Evolutionary conservation across 768 basidiomycete species (phyloP), one percentile per base, ranked within the genome.

Genomic region (Dacryopinax primogenitus): DNA sequence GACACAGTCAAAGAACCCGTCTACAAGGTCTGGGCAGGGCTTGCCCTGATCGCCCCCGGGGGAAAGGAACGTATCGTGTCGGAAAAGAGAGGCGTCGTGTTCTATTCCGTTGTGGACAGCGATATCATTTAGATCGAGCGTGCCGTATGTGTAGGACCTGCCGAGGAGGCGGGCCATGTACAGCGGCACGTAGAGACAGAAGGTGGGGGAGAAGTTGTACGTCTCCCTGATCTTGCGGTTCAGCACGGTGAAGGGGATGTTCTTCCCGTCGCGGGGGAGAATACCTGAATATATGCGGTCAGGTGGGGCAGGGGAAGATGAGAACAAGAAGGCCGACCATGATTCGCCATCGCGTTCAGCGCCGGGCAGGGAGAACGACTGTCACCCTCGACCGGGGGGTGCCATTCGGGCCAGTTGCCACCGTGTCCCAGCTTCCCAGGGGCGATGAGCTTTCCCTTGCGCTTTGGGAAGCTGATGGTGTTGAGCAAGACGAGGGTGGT

Each of bases 261-360:
- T 82, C 41, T 76, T 83, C n/a, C 90, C 90, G 77, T 83, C 81
- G 44, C 77, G 86, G 0, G 90, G 71, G 30, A 83, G 63, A 62
- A 83, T 78, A 15, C 76, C 76, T 77, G 34, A 26, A 26, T 18
- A 32, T n/a, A 68, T 30, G 64, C 39, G 39, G 47, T 3, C 2
- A 62, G 44, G 30, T 3, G 3, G 7, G 1, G 51, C 33, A n/a
- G 32, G 23, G 7, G 32, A 15, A 28, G 11, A 18, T 32, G 12
- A n/a, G 9, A 33, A 13, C 30, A 11, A 18, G 44, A 23, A 15
- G 37, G 65, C 74, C 28, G 39, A 89, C 89, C 90, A 67, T 91
- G 89, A 72, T 91, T 91, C 6, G 89, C 87, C 82, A 92, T 77
- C 0, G 87, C 85, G 68, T 92, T 91, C 66, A 91, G 72, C 13